Evolutionary conservation across 208 protist genomes (phyloP).

Genomic region (Acanthamoeba lenticulata): DNA sequence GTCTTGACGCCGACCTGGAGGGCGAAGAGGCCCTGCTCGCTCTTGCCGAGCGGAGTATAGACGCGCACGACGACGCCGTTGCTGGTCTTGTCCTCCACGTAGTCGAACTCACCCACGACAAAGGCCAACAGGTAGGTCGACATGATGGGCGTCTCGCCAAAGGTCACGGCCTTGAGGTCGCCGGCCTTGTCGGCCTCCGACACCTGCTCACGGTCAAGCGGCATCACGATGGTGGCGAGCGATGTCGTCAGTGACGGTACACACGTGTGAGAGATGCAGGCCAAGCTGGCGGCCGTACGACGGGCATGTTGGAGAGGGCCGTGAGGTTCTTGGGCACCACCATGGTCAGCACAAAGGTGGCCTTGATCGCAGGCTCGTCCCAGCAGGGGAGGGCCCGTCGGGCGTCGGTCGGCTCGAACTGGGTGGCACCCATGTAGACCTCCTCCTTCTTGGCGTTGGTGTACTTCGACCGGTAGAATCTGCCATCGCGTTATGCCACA

Average conservation of each 20-base stretch:
- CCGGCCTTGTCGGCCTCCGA: slow-evolving; percentile 44
- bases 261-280: slow-evolving; percentile 87
- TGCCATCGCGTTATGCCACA: slow-evolving; percentile 25
- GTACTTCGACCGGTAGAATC: slow-evolving; percentile 95
- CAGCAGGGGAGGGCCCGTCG: slow-evolving; percentile 83
- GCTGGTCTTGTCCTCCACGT: slow-evolving; percentile 84
- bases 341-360: slow-evolving; percentile 94
- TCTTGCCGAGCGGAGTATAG: slow-evolving; percentile 83
- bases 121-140: slow-evolving; percentile 94
- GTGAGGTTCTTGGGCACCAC: slow-evolving; percentile 20
- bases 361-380: slow-evolving; percentile 88
- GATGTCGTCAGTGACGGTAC: neutral
- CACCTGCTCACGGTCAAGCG: too few species aligned
- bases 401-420: slow-evolving; percentile 81
- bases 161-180: slow-evolving; percentile 70
- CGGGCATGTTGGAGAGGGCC: neutral
- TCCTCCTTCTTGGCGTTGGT: slow-evolving; percentile 84
- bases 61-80: slow-evolving; percentile 79
- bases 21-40: slow-evolving; percentile 87
- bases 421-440: slow-evolving; percentile 73
- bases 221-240: neutral
- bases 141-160: slow-evolving; percentile 88
- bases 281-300: slow-evolving; percentile 34
- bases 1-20: slow-evolving; percentile 89
- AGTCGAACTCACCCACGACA: slow-evolving; percentile 92